phyloP scores from a whole-genome alignment of 2,329 filamentous ascomycete genomes.

The Basipetospora sp. region DNA sequence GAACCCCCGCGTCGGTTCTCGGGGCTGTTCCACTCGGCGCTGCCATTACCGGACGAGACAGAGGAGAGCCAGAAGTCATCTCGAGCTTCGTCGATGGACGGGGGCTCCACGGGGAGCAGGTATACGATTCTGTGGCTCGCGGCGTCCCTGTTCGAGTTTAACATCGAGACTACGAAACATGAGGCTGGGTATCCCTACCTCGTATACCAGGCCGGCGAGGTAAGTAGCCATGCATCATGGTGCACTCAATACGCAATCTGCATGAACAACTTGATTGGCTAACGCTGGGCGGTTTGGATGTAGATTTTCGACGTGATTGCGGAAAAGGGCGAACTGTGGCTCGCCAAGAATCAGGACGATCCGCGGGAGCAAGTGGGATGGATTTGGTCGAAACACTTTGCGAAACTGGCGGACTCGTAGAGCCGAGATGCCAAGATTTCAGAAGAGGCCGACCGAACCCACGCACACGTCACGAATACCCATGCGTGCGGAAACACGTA shows the following conservation, averaged over 20 bases:
- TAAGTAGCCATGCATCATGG: conserved; percentile 22
- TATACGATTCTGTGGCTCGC: conserved; percentile 77
- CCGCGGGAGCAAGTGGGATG: conserved; percentile 65
- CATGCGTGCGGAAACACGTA: too few species aligned
- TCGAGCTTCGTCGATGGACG: conserved; percentile 45
- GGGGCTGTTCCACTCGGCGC: conserved; percentile 71
- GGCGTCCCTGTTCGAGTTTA: conserved; percentile 90
- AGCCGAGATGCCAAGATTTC: too few species aligned
- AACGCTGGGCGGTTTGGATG: too few species aligned
- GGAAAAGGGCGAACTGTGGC: conserved; percentile 93
- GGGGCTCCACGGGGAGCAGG: conserved; percentile 35
- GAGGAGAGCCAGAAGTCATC: conserved; percentile 40
- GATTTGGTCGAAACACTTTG: conserved; percentile 99
- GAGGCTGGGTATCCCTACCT: conserved; percentile 94
- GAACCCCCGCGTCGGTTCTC: conserved; percentile 46
- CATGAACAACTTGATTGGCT: too few species aligned
- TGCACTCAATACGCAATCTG: too few species aligned
- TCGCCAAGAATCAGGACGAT: conserved; percentile 95
- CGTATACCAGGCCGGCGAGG: conserved; percentile 86
- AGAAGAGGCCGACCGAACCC: too few species aligned
- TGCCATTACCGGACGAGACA: conserved; percentile 60
- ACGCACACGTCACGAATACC: too few species aligned
- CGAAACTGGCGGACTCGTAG: conserved; percentile 42
- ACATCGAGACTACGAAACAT: conserved; percentile 79
- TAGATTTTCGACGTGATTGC: conserved; percentile 82